Evolutionary conservation across 2,329 filamentous ascomycete genomes (phyloP), one percentile per base, ranked within the genome.

Genomic region (Cytospora schulzeri): DNA sequence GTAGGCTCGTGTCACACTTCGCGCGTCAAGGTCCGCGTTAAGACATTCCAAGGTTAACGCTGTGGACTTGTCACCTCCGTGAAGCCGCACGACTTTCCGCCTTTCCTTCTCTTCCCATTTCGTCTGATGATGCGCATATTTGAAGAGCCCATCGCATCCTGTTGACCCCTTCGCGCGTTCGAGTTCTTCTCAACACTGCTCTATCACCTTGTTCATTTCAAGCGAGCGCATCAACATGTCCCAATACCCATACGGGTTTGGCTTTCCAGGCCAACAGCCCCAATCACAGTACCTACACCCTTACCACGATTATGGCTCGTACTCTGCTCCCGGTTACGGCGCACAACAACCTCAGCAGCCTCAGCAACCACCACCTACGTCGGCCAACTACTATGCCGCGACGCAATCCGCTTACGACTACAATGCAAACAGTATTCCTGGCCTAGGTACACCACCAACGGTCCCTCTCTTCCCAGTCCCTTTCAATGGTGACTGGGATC

Each of bases 371-470:
- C 57, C 53, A 52, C 62, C 45, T 62, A 63, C 50, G 57, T 66
- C 57, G 62, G 60, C 51, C 17, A 63, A 65, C 63, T 74, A 75
- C 62, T 75, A 73, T 41, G 67, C 68, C 14, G 65, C 69, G 12
- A 67, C 74, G 12, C 76, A 79, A 56, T 73, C 68, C 41, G 75
- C 78, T 1, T 80, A 74, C 63, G 70, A 75, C 22, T 73, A 76
- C 61, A 81, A 80, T 66, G 70, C 75, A 2, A 74, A 65, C 22
- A 73, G 69, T 19, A 78, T 78, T n/a, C 74, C 77, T 24, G 78
- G 77, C 6, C 70, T 80, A n/a, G 76, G 76, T 7, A 72, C 77
- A 62, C 33, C 62, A n/a, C 53, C 60, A 26, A 19, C 62, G 2
- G 52, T 38, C 11, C 41, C 57, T 48, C 58, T 50, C 6, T 62